Evolutionary conservation across 208 protist genomes (phyloP), one percentile per base, ranked within the genome.

Genomic region (Leishmania amazonensis): DNA sequence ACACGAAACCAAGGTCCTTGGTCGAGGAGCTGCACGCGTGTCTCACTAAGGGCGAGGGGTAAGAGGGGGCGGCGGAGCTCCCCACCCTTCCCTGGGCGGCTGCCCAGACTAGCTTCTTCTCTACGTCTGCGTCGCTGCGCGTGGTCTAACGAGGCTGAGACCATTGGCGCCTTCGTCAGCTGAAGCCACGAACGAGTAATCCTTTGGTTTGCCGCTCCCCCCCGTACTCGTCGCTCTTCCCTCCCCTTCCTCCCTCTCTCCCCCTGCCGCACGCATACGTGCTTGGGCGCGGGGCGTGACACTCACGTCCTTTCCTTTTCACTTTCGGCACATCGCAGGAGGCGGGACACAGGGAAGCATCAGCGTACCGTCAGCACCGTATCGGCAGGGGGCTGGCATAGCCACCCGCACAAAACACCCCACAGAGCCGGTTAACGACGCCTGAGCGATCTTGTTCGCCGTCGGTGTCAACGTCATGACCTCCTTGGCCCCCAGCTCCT

Each of bases 401-500:
- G 0, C 11, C 13, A 74, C 28, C 3, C 45, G 1, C 68, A 28
- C 45, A 49, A 24, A 24, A 62, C 28, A 31, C 57, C 57, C 35
- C 60, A 62, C 57, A 58, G 17, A 65, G 57, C 49, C 76, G 24
- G 58, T n/a, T 40, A 71, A 47, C 58, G 24, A 60, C 24, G 76
- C 24, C n/a, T 24, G 8, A 54, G 38, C 15, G 24, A 31, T 73
- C 71, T 45, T 70, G 38, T 53, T 78, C 15, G 13, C 42, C n/a
- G 40, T 7, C 4, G 28, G n/a, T 11, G 31, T 19, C 70, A 54
- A 0, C 45, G 24, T 13, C 70, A 74, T 74, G 70, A 53, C 45
- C n/a, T 11, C 45, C 4, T 54, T 45, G 6, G 11, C 35, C 38
- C 3, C 40, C 17, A n/a, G 75, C 54, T 75, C 74, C 35, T 97